Base-by-base conservation (phyloP, 352 stramenopile species). In the Phytophthora pseudosyringae region DNA sequence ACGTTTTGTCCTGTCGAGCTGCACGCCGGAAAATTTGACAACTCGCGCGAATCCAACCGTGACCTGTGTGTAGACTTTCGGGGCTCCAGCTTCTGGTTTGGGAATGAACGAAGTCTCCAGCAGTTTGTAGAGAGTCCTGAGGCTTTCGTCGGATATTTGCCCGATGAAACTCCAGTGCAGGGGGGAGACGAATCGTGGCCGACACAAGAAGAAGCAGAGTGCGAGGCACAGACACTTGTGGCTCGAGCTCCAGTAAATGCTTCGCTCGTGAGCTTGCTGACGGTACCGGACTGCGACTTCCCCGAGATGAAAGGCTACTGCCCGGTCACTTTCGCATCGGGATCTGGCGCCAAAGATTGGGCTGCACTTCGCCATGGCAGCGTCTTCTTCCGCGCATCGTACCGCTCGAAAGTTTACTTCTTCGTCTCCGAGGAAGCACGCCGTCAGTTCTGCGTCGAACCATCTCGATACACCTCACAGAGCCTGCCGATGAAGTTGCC, bases 241-340 rank as follows among this genome's bases (percentile, higher is more conserved):
- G 18, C 18, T 3, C 73, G 70, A 48, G 52, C 69, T 4, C 84
- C 84, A 1, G 66, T 91, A 12, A 81, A 86, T 25, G 71, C 81
- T 18, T 93, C 84, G n/a, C 46, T 91, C 11, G 12, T 91, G 33
- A 90, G 81, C 35, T 67, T 93, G 15, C 58, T 93, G 2, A 76
- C 71, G 0, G 82, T 90, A 6, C 49, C 73, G 8, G 83, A 91
- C 46, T 91, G 80, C 31, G 78, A 89, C 45, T 89, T 90, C 31
- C 82, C 82, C 0, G 84, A 93, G 52, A 60, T 91, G 44, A 88
- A 87, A 67, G 84, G 82, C 6, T 93, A 91, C 54, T 93, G 82
- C 50, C 81, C 84, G 6, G 84, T 93, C 21, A 91, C 80, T 3
- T 91, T 90, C 47, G 61, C 78, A 16, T 50, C 40, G 6, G 58